Evolutionary conservation across 2,329 filamentous ascomycete genomes (phyloP).

Genomic region (Cadophora gregata): DNA sequence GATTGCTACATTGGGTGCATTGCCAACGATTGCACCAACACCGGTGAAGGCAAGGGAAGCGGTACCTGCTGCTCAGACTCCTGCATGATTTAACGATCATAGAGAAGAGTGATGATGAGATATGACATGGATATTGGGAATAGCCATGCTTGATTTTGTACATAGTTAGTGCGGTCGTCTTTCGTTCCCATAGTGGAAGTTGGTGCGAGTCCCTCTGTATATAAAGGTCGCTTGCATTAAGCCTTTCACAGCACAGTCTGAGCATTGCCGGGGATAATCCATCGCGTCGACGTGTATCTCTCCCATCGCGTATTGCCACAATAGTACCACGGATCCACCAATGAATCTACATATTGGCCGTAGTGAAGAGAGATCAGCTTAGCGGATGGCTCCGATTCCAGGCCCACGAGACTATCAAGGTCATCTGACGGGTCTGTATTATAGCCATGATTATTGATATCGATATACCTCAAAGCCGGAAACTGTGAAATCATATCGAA

Average conservation of each 20-base stretch:
- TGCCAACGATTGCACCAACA: conserved; percentile 14
- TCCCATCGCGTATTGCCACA: not conserved
- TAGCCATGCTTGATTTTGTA: not conserved
- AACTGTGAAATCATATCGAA: not conserved
- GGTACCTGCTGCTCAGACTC: conserved; percentile 2
- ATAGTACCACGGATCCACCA: not conserved
- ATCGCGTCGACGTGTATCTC: not conserved
- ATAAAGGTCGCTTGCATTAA: not conserved
- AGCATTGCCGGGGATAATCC: not conserved
- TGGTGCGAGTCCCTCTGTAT: not conserved
- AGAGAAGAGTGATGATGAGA: not conserved
- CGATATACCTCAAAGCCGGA: not conserved
- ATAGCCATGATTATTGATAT: not conserved
- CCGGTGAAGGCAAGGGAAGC: not conserved
- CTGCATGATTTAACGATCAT: not conserved
- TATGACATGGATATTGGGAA: not conserved
- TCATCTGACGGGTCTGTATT: not conserved
- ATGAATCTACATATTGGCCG: not conserved
- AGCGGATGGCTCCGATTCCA: not conserved
- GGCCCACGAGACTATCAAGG: no score
- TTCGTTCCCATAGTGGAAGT: not conserved
- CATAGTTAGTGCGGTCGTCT: not conserved
- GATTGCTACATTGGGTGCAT: conserved; percentile 27
- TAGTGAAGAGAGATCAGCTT: not conserved
- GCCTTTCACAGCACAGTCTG: not conserved